Conservation (phyloP, 768 basidiomycete genomes). For the Hydnum rufescens region DNA sequence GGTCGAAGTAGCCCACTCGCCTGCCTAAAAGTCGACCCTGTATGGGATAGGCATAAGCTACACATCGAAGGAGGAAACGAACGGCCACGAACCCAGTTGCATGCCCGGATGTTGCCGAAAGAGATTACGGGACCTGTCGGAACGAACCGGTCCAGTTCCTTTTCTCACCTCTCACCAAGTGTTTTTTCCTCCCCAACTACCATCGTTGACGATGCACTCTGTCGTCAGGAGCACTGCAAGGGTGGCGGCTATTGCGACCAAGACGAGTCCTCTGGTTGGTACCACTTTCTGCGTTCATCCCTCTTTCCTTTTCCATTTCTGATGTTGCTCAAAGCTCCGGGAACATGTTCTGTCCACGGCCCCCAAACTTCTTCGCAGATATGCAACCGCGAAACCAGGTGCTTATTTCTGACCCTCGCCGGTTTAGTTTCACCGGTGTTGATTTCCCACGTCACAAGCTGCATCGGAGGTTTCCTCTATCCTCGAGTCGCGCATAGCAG, state of each 20-base stretch:
- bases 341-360: conserved; percentile 3
- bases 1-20: too few relatives aligned
- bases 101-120: not conserved
- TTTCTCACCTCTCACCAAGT: conserved; percentile 21
- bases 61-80: too few relatives aligned
- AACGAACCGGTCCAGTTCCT: not conserved
- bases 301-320: not conserved
- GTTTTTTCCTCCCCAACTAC: conserved; percentile 24
- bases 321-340: conserved; percentile 6
- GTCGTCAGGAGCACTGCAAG: conserved; percentile 73
- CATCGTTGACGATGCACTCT: conserved; percentile 46
- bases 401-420: conserved; percentile 13
- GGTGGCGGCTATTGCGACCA: conserved; percentile 42
- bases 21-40: too few relatives aligned
- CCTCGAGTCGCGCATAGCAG: conserved; percentile 95
- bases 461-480: conserved; percentile 99
- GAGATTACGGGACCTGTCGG: too few relatives aligned
- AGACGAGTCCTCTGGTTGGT: conserved; percentile 8
- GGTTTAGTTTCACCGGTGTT: conserved; percentile 18
- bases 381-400: conserved; percentile 88
- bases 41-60: too few relatives aligned
- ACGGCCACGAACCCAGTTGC: too few relatives aligned
- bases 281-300: not conserved
- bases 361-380: conserved; percentile 37
- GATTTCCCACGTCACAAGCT: conserved; percentile 28